Evolutionary conservation across 495 filamentous ascomycete genomes (phyloP).

Genomic region (Hypoxylon lienhwacheense): DNA sequence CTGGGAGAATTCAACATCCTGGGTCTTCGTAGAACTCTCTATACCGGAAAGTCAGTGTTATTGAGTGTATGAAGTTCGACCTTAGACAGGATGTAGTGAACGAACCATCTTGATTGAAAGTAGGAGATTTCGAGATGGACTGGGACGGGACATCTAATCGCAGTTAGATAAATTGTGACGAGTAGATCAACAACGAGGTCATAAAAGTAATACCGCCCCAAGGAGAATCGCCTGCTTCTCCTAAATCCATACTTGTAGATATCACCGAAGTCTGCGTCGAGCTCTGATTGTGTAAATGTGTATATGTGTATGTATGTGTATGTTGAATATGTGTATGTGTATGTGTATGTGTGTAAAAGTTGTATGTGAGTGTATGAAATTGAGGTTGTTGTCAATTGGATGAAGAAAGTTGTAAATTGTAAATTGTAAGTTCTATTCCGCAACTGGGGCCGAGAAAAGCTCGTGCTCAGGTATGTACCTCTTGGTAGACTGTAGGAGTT

Average conservation of each 20-base stretch:
- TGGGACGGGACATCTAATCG: slow-evolving; percentile 61
- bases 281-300: too few relatives aligned
- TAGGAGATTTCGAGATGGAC: slow-evolving; percentile 44
- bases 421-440: too few relatives aligned
- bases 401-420: neutral
- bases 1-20: slow-evolving; percentile 35
- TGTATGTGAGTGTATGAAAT: slow-evolving; percentile 5
- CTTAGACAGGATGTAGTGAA: slow-evolving; percentile 10
- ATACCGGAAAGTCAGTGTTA: slow-evolving; percentile 31
- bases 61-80: slow-evolving; percentile 37
- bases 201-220: slow-evolving; percentile 71
- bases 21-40: slow-evolving; percentile 16
- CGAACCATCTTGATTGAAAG: slow-evolving; percentile 31
- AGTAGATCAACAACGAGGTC: slow-evolving; percentile 30
- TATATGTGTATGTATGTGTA: too few relatives aligned
- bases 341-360: too few relatives aligned
- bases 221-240: slow-evolving; percentile 65
- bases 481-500: too few relatives aligned
- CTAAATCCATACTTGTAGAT: slow-evolving; percentile 72
- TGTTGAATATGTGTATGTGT: too few relatives aligned
- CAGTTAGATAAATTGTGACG: slow-evolving; percentile 27
- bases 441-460: slow-evolving; percentile 4
- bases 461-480: neutral
- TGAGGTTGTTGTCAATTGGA: slow-evolving; percentile 12
- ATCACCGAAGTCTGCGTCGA: slow-evolving; percentile 13